Base-by-base conservation (phyloP, 1,139 yeast genomes). In the Citeromyces siamensis region DNA sequence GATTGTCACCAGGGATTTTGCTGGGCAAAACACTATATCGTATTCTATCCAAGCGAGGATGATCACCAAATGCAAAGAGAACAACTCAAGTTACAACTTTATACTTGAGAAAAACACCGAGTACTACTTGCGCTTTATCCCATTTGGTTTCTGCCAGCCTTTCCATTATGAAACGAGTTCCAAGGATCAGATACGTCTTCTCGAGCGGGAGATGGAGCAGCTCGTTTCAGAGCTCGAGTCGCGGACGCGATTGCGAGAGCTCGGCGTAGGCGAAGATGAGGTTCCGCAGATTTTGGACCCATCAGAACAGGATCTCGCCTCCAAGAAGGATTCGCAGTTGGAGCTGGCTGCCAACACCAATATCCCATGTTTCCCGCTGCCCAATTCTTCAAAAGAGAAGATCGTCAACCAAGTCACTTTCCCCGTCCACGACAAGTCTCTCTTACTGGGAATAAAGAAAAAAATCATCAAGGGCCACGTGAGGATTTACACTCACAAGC, bases 1-100 rank as follows among this genome's bases (percentile, higher is more conserved):
- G 5, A 38, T 53, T n/a, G 39, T 44, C 29, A 46, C 50, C 3
- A 40, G 32, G 5, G 73, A 67, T 47, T 41, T 40, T n/a, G 19
- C 29, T 0, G 32, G 26, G 7, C 48, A 47, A 5, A 47, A 43
- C 27, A 47, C 58, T 3, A 38, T 52, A 17, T 41, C 50, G 6
- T 53, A 53, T 40, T 42, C 47, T 5, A 37, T 55, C 19, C 47
- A 47, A 26, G 47, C 47, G 13, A 43, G 46, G 33, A 36, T 52
- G n/a, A 42, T 55, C 19, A 58, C 55, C 8, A 38, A 41, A 18
- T 40, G 41, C 4, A 37, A 40, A 13, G 50, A 51, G 46, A 46
- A 34, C 43, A 45, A 31, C 19, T 46, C 44, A 35, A 33, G 36
- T n/a, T 19, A 35, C 26, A 41, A 39, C 19, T 46, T 42, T 33